Conservation (phyloP, 306 rosid genomes). For the Mucuna pruriens region DNA sequence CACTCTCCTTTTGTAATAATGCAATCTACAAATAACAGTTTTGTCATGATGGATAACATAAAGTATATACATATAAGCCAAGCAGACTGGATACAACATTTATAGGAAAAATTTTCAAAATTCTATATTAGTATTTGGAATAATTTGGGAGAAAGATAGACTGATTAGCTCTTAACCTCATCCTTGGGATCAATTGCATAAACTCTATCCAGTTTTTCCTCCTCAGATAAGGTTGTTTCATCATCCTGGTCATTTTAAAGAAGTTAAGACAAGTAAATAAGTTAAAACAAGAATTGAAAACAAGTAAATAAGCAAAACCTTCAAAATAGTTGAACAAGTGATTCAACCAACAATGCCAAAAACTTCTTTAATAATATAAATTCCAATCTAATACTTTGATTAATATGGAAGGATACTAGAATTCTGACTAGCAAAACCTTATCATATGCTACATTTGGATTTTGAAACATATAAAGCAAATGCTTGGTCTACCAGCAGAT, state of each 20-base stretch:
- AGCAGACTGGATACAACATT: not conserved
- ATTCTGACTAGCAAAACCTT: conserved; percentile 15
- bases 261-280: conserved; percentile 30
- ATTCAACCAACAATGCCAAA: conserved; percentile 20
- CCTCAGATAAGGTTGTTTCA: conserved; percentile 92
- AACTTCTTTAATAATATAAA: conserved; percentile 20
- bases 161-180: conserved; percentile 67
- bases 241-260: conserved; percentile 73
- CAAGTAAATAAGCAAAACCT: not conserved
- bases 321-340: not conserved
- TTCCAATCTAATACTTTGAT: not conserved
- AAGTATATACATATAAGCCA: conserved; percentile 6
- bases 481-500: conserved; percentile 3
- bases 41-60: conserved; percentile 34
- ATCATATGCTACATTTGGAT: conserved; percentile 10
- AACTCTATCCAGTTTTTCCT: conserved; percentile 83
- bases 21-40: conserved; percentile 65
- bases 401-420: not conserved
- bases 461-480: not conserved
- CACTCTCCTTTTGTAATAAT: conserved; percentile 90
- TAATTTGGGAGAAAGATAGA: conserved; percentile 22
- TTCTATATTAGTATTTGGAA: conserved; percentile 10
- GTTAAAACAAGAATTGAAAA: not conserved
- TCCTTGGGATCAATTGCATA: conserved; percentile 67
- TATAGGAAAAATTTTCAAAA: conserved; percentile 9